phyloP scores from a whole-genome alignment of 345 rosid genomes.

The Salix caprea region DNA sequence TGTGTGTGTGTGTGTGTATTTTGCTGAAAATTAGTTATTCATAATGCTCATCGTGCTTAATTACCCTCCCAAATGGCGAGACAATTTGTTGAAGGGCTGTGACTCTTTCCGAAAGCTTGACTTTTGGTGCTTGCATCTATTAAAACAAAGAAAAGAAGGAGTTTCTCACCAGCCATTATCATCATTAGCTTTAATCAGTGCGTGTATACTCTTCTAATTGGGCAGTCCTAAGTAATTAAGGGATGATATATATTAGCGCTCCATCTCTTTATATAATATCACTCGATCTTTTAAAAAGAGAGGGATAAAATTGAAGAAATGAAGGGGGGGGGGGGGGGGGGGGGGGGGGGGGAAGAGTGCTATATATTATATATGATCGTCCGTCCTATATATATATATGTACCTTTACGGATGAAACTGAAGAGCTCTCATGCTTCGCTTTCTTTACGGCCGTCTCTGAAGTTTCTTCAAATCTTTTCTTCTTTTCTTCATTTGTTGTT shows the following conservation, averaged over 20 bases:
- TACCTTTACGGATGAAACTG: slow-evolving; percentile 66
- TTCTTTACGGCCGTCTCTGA: slow-evolving; percentile 46
- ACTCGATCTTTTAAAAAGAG: not conserved
- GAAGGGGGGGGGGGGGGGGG: not conserved
- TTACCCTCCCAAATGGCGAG: slow-evolving; percentile 96
- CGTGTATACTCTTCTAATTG: not conserved
- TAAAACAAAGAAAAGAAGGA: not conserved
- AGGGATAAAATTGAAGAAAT: not conserved
- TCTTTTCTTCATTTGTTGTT: slow-evolving; percentile 49
- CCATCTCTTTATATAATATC: not conserved
- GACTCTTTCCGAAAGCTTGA: slow-evolving; percentile 76
- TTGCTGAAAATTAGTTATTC: not conserved
- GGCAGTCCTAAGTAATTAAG: not conserved
- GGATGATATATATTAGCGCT: not conserved
- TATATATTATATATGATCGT: not conserved
- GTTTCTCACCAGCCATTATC: not conserved
- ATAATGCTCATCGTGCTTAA: slow-evolving; percentile 4
- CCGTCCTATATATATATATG: not conserved
- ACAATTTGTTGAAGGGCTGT: slow-evolving; percentile 93
- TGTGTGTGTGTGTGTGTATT: not conserved
- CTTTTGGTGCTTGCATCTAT: slow-evolving; percentile 68
- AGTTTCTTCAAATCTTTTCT: slow-evolving; percentile 54
- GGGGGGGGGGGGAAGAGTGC: not conserved
- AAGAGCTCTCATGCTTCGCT: slow-evolving; percentile 48
- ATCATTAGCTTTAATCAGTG: not conserved